These are phyloP conservation scores for Dissophora globulifera DNA, from an alignment of 192 early-diverging fungal species.

Conservation along the genomic window DNA sequence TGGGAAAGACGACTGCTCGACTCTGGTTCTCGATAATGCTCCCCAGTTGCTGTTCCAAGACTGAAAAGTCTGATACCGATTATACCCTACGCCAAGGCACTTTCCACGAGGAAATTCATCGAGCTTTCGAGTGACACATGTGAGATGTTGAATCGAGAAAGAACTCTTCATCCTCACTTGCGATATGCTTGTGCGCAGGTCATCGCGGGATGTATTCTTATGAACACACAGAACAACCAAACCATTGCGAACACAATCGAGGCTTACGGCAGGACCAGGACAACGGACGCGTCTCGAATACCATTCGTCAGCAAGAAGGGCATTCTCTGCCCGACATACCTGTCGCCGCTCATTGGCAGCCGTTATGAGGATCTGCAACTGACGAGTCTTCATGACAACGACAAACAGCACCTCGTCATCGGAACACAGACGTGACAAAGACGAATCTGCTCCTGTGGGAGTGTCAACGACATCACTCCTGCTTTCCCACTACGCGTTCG, in stretches of 20 bases:
- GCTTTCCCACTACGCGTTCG: too few relatives aligned
- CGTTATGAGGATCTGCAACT: too few relatives aligned
- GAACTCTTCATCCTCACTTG: slow-evolving; percentile 20
- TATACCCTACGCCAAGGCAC: slow-evolving; percentile 4
- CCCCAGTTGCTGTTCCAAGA: neutral
- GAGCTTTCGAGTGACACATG: slow-evolving; percentile 6
- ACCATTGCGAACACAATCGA: slow-evolving; percentile 30
- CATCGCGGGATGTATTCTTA: slow-evolving; percentile 26
- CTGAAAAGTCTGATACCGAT: neutral
- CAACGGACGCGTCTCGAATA: slow-evolving; percentile 28
- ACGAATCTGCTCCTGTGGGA: too few relatives aligned
- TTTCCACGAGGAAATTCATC: neutral
- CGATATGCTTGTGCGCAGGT: slow-evolving; percentile 33
- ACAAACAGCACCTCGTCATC: too few relatives aligned
- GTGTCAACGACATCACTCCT: too few relatives aligned
- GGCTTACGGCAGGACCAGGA: slow-evolving; percentile 8
- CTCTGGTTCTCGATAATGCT: neutral
- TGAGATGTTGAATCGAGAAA: slow-evolving; percentile 16
- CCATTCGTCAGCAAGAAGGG: slow-evolving; percentile 21
- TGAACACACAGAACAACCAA: slow-evolving; percentile 19
- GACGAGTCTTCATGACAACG: too few relatives aligned
- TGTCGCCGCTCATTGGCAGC: too few relatives aligned
- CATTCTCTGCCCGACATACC: neutral
- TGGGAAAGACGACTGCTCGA: neutral
- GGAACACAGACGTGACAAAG: too few relatives aligned